Evolutionary conservation across 441 rosid species (phyloP).

Genomic region (Adansonia gregorii): DNA sequence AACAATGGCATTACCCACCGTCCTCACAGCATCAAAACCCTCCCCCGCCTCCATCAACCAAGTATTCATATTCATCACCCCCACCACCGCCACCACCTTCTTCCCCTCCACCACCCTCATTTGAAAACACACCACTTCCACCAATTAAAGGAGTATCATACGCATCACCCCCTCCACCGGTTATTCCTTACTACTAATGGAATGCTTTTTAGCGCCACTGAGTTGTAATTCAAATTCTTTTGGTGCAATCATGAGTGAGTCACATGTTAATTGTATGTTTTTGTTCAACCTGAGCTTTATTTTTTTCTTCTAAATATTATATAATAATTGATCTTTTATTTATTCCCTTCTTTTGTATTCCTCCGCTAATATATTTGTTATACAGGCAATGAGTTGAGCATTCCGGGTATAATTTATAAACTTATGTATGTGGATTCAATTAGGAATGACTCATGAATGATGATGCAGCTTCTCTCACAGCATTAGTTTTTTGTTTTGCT

Average conservation of each 20-base stretch:
- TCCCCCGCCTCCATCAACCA: constrained; percentile 24
- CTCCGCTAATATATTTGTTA: not conserved
- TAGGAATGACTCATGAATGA: constrained; percentile 1
- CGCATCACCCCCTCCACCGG: constrained; percentile 64
- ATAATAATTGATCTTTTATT: not conserved
- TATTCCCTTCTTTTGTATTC: not conserved
- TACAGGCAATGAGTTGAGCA: not conserved
- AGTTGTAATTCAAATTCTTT: constrained; percentile 27
- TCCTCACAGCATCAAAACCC: constrained; percentile 31
- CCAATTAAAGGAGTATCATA: constrained; percentile 58
- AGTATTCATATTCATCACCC: constrained; percentile 23
- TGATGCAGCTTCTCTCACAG: not conserved
- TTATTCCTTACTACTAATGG: constrained; percentile 56
- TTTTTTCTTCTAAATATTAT: not conserved
- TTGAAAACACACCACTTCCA: constrained; percentile 49
- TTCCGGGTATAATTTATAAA: not conserved
- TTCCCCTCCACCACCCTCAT: constrained; percentile 28
- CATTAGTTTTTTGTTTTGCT: not conserved
- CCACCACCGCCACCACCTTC: constrained; percentile 35
- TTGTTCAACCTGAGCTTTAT: constrained; percentile 11
- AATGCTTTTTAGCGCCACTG: constrained; percentile 4
- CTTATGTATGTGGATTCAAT: not conserved
- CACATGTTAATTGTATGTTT: constrained; percentile 18
- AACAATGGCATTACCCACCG: not conserved
- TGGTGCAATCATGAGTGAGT: constrained; percentile 16